phyloP scores from a whole-genome alignment of 257 asterid genomes.

The Nicotiana obtusifolia region DNA sequence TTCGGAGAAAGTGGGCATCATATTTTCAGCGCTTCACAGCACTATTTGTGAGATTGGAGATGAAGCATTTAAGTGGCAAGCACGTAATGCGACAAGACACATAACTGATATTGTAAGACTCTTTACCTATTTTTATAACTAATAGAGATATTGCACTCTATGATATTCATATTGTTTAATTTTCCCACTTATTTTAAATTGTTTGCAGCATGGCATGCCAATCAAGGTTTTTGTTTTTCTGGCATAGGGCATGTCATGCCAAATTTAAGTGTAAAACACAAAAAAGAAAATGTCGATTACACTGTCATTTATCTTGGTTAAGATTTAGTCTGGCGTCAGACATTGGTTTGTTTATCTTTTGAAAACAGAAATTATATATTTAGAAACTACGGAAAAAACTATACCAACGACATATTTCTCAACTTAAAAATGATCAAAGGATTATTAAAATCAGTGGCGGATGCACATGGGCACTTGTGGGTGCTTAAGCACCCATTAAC shows the following conservation, averaged over 20 bases:
- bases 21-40: conserved; percentile 60
- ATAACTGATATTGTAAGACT: conserved; percentile 65
- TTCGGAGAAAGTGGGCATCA: conserved; percentile 58
- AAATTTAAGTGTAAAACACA: background rate
- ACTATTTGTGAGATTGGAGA: conserved; percentile 62
- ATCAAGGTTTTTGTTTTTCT: background rate
- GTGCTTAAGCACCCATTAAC: too few relatives aligned
- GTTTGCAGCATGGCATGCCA: background rate
- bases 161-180: background rate
- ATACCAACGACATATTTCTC: background rate
- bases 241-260: background rate
- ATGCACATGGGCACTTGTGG: too few relatives aligned
- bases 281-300: background rate
- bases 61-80: conserved; percentile 49
- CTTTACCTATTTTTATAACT: background rate
- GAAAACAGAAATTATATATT: background rate
- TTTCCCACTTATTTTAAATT: background rate
- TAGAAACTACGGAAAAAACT: background rate
- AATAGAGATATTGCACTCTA: background rate
- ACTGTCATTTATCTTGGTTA: background rate
- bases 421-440: background rate
- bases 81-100: conserved; percentile 46
- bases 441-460: background rate
- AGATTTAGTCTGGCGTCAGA: background rate
- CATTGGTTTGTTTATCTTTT: background rate